Evolutionary conservation across 495 filamentous ascomycete genomes (phyloP), one percentile per base, ranked within the genome.

Genomic region (Podospora didyma): DNA sequence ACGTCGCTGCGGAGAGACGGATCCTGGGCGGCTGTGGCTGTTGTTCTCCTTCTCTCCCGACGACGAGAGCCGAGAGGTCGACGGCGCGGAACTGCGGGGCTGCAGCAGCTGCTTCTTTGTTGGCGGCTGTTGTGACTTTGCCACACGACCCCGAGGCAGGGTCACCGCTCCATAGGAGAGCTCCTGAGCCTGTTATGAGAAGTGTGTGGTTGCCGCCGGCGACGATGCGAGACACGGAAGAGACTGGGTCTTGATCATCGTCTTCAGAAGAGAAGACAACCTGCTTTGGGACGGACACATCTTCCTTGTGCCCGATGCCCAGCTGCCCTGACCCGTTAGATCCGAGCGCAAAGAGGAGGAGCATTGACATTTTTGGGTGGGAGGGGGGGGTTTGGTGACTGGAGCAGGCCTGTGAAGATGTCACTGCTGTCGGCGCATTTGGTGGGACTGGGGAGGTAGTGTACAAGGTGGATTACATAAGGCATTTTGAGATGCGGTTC

Each of bases 291-390:
- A 74, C 69, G 3, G 85, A 86, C 12, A 87, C 82, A 68, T 96
- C 92, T 57, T 90, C 79, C 45, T 72, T 77, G 69, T 92, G 87
- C 21, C 83, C 83, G 46, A 97, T 77, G 35, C 88, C 90, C 35
- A 98, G 81, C 67, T 98, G 94, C 51, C 90, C 89, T 7, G 85
- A 89, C 37, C 89, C 86, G 69, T 97, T 98, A 26, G 93, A 97
- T 34, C 94, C 94, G 60, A 96, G 84, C n/a, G 91, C 85, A 66
- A 85, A 90, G 44, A 96, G 75, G 46, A 67, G 60, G 17, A 71
- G 48, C 75, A 79, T 79, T n/a, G n/a, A n/a, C n/a, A n/a, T n/a
- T n/a, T n/a, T n/a, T n/a, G n/a, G n/a, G n/a, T n/a, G n/a, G n/a
- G n/a, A n/a, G n/a, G n/a, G n/a, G n/a, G n/a, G n/a, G n/a, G n/a